Evolutionary conservation across 768 basidiomycete species (phyloP), one percentile per base, ranked within the genome.

Genomic region (Mycena crocata): DNA sequence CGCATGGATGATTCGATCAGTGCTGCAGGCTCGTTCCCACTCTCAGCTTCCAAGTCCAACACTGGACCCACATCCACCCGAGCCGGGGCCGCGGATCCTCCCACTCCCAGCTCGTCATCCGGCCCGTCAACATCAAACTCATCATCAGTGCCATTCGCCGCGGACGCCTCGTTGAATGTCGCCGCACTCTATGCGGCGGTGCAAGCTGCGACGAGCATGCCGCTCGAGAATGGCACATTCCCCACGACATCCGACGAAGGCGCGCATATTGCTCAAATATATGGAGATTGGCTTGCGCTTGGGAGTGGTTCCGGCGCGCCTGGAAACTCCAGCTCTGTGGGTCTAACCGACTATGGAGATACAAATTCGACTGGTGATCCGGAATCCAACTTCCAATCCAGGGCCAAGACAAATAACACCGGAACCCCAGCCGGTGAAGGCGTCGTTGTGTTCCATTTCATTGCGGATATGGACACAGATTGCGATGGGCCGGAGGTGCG

Each of bases 381-480:
- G 17, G 42, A 44, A 44, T 44, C 13, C 9, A 6, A 44, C 42
- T 23, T 10, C 35, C 35, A 37, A 37, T 37, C 35, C 35, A 37
- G 9, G 35, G 13, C 42, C 14, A 21, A 44, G 14, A n/a, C 30
- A 9, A 19, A 32, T 17, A 34, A 32, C 30, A 3, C 28, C 49
- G 26, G 30, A 32, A 34, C 32, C 14, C 23, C 24, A 2, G 4
- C 32, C 21, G 51, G 21, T 8, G 51, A 34, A 5, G 51, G 32
- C 17, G 51, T 52, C 3, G 19, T 34, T 15, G 68, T 69, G n/a
- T 66, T 69, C 46, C 55, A 65, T 30, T 72, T 73, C 48, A 62
- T 69, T 19, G 72, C 69, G 14, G 72, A 75, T 52, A 75, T 75
- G 74, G 70, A 74, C 50, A 68, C 69, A 10, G 73, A 74, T 45